These are phyloP conservation scores for Colletotrichum horii DNA, from an alignment of 2,329 filamentous ascomycete species.

Conservation along the genomic window DNA sequence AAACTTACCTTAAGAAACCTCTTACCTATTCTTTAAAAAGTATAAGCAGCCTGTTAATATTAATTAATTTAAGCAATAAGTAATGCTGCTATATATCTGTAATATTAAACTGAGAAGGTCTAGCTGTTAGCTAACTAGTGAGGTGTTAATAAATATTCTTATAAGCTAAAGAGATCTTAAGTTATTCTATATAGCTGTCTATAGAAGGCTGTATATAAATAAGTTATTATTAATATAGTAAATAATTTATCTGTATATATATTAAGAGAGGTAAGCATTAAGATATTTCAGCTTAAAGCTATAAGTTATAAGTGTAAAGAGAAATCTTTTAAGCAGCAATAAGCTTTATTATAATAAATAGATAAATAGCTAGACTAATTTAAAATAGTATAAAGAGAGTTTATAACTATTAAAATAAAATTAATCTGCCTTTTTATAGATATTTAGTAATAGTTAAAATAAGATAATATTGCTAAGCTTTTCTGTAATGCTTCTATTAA, in stretches of 20 bases:
- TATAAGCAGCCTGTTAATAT: background rate
- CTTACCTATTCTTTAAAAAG: background rate
- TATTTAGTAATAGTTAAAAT: background rate
- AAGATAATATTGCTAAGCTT: background rate
- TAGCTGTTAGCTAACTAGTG: background rate
- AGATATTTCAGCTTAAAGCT: too few relatives aligned
- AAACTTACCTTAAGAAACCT: background rate
- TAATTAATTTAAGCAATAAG: background rate
- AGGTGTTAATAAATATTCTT: background rate
- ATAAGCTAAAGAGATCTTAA: background rate
- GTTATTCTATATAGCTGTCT: background rate
- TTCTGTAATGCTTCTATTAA: background rate
- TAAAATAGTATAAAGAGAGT: background rate
- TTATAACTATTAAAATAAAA: background rate
- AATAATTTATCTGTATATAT: background rate
- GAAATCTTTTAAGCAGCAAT: background rate
- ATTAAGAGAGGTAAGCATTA: background rate
- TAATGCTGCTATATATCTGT: background rate
- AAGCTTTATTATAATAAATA: background rate
- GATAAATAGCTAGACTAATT: background rate
- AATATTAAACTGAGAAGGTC: background rate
- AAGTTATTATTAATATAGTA: background rate
- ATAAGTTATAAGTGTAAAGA: background rate
- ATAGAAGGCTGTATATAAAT: background rate
- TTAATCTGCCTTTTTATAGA: background rate